A percentile compares a stretch with the other conserved stretches of the same genome.
phyloP scores from a whole-genome alignment of 441 rosid species.

The Eruca vesicaria region DNA sequence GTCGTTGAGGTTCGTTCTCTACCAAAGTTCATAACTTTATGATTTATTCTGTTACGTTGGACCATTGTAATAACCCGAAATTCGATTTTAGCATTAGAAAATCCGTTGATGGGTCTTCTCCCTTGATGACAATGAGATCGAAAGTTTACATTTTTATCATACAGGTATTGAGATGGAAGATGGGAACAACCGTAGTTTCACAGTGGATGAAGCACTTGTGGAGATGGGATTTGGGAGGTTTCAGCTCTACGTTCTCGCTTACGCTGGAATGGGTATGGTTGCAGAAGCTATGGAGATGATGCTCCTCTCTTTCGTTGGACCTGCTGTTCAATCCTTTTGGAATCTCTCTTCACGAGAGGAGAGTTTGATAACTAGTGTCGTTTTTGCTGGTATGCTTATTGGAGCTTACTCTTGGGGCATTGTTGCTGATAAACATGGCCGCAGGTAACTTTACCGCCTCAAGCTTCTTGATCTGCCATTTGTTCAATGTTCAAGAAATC shows the following conservation, averaged over 20 bases:
- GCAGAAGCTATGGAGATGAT: conserved; percentile 99
- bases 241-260: conserved; percentile 67
- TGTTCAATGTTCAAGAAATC: too few species aligned
- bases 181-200: conserved; percentile 45
- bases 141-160: background rate
- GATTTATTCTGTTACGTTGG: background rate
- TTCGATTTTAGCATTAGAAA: background rate
- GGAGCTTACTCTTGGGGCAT: conserved; percentile 95
- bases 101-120: background rate
- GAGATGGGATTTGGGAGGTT: conserved; percentile 84
- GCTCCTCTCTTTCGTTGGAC: conserved; percentile 92
- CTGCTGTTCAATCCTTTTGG: conserved; percentile 78
- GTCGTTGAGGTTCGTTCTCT: background rate
- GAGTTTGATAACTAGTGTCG: conserved; percentile 72
- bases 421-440: conserved; percentile 79
- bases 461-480: background rate
- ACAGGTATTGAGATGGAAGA: conserved; percentile 51
- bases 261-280: conserved; percentile 92
- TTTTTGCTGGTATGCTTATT: conserved; percentile 87
- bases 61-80: background rate
- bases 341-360: conserved; percentile 69
- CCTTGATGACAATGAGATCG: background rate
- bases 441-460: conserved; percentile 53
- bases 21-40: background rate
- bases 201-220: conserved; percentile 85